A percentile compares a stretch with the other conserved stretches of the same genome.
Conservation (phyloP, 352 stramenopile genomes). For the Phytophthora sp. region DNA sequence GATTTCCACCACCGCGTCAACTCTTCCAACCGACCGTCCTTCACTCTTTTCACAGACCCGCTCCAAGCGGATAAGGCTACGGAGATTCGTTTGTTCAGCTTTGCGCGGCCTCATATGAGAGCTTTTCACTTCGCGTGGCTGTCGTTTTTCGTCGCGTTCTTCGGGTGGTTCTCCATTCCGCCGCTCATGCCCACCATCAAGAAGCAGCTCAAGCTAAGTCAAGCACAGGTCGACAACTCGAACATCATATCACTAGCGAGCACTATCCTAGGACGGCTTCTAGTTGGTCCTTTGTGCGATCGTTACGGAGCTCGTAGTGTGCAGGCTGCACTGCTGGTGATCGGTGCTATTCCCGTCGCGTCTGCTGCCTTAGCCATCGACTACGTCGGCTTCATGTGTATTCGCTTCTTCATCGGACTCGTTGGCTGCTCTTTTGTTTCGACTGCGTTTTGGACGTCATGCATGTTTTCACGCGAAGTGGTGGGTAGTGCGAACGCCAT, state of each 20-base stretch:
- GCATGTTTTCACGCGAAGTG: conserved; percentile 94
- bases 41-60: conserved; percentile 43
- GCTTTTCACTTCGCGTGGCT: conserved; percentile 95
- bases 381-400: conserved; percentile 69
- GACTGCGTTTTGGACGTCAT: conserved; percentile 92
- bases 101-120: conserved; percentile 27
- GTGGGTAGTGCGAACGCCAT: conserved; percentile 94
- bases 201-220: conserved; percentile 60
- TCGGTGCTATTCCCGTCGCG: conserved; percentile 84
- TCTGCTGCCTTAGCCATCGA: conserved; percentile 79
- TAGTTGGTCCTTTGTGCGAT: conserved; percentile 92
- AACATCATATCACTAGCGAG: conserved; percentile 90
- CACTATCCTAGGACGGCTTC: conserved; percentile 90
- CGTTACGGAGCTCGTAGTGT: conserved; percentile 87
- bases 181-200: conserved; percentile 32
- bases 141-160: conserved; percentile 95
- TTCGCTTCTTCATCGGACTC: conserved; percentile 94
- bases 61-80: conserved; percentile 34
- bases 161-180: conserved; percentile 93
- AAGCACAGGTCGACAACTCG: conserved; percentile 86
- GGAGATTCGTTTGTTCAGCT: conserved; percentile 39
- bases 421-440: conserved; percentile 92
- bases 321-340: conserved; percentile 76
- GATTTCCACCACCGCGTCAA: conserved; percentile 26
- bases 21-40: conserved; percentile 26